phyloP scores from a whole-genome alignment of 1,139 yeast genomes.

The Candida tropicalis region DNA sequence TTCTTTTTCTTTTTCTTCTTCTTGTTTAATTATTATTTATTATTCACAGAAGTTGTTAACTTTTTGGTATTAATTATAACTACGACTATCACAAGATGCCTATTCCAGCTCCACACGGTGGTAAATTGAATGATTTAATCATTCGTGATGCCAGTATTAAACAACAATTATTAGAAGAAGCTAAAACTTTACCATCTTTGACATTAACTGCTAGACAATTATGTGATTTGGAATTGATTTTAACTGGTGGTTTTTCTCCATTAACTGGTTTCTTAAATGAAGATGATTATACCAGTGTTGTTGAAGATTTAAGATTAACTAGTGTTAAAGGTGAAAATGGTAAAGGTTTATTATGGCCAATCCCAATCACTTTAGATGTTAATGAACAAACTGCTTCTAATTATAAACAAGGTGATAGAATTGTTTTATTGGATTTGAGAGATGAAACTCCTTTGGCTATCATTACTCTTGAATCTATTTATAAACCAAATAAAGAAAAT shows the following conservation, averaged over 20 bases:
- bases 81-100: constrained; percentile 37
- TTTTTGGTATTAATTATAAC: background rate
- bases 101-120: constrained; percentile 93
- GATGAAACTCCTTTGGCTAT: constrained; percentile 82
- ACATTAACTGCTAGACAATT: constrained; percentile 83
- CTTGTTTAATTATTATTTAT: background rate
- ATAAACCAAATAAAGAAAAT: constrained; percentile 72
- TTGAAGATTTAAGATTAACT: constrained; percentile 70
- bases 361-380: constrained; percentile 90
- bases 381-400: constrained; percentile 51
- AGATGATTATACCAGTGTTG: constrained; percentile 80
- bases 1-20: background rate
- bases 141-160: constrained; percentile 74
- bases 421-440: constrained; percentile 80
- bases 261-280: constrained; percentile 82
- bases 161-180: constrained; percentile 57
- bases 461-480: constrained; percentile 75
- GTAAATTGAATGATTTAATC: constrained; percentile 79
- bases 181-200: constrained; percentile 49
- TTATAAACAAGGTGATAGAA: constrained; percentile 54
- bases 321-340: constrained; percentile 41
- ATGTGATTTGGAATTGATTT: constrained; percentile 88
- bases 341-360: constrained; percentile 83
- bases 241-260: constrained; percentile 95
- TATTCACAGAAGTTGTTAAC: too few relatives aligned